Base-by-base conservation (phyloP, 1,284 basidiomycete species). In the Ustilago trichophora region DNA sequence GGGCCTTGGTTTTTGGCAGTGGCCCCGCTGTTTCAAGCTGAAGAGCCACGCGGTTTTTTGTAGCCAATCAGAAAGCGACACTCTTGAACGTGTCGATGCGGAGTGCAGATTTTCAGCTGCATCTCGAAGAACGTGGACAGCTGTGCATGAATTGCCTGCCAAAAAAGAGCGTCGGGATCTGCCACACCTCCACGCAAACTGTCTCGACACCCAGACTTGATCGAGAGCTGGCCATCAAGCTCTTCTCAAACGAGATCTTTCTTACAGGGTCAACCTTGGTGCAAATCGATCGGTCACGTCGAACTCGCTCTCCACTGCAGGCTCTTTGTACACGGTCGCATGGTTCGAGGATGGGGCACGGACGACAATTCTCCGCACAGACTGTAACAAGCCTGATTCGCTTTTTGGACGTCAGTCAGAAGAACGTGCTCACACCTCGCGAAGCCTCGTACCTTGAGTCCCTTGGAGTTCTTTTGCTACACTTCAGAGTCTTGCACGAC, bases 91-190 rank as follows among this genome's bases (percentile, higher is more conserved):
- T 60, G 57, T 42, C 5, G 16, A 31, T 60, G 50, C 57, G 57
- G 57, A 60, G 57, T 60, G 50, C 57, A 49, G 50, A 53, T 15
- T 8, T 15, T 8, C 13, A 21, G 18, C 19, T 56, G 50, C 45
- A 40, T 33, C 24, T 42, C 35, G 45, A 53, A 49, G 50, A 60
- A 60, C 57, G 57, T 60, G 57, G 45, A 49, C 57, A 53, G 19
- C 3, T n/a, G 3, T 60, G 50, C 50, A 60, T 53, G 57, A 53
- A 48, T 38, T 35, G 16, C 29, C n/a, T 22, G 44, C n/a, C 54
- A 45, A 45, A 45, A 18, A 16, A 42, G 13, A 29, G 13, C 13
- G 27, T 47, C 48, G 24, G 45, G 31, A 51, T 24, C 43, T 47
- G 56, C 37, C 45, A 18, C 18, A n/a, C 21, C 8, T n/a, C 18